phyloP scores from a whole-genome alignment of 441 rosid genomes.

The Populus hybrid region DNA sequence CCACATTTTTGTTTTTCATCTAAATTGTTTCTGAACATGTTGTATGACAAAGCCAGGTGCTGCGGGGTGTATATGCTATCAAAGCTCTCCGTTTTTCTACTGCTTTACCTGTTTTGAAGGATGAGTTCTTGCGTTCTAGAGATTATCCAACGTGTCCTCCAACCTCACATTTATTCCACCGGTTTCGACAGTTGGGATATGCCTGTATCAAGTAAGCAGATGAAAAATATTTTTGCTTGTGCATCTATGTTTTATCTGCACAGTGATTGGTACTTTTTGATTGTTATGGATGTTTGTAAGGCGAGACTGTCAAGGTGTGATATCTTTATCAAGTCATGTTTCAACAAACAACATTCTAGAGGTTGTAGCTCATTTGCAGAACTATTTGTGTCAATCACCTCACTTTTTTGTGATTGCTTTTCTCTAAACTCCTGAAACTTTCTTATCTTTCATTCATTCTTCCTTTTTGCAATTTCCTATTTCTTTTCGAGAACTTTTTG shows the following conservation, averaged over 20 bases:
- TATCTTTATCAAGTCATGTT: too few relatives aligned
- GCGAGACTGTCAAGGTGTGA: not conserved
- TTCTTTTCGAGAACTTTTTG: too few relatives aligned
- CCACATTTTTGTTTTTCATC: constrained; percentile 13
- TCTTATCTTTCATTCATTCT: too few relatives aligned
- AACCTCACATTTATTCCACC: constrained; percentile 89
- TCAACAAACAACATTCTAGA: too few relatives aligned
- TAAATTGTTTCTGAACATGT: constrained; percentile 28
- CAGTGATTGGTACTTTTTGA: not conserved
- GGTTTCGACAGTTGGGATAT: constrained; percentile 92
- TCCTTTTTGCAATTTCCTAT: too few relatives aligned
- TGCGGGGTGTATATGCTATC: constrained; percentile 84
- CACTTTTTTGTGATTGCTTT: too few relatives aligned
- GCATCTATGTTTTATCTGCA: not conserved
- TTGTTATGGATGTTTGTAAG: not conserved
- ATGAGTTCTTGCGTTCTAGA: constrained; percentile 93
- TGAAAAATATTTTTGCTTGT: not conserved
- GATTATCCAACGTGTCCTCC: constrained; percentile 98
- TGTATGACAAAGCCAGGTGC: constrained; percentile 48
- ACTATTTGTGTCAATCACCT: too few relatives aligned
- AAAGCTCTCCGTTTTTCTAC: constrained; percentile 94
- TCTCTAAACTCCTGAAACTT: too few relatives aligned
- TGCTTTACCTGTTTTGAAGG: constrained; percentile 88
- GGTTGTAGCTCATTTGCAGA: too few relatives aligned
- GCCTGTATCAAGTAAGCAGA: constrained; percentile 85